A percentile compares a stretch with the other conserved stretches of the same genome.
Evolutionary conservation across 495 filamentous ascomycete species (phyloP).

Genomic region (Annulohypoxylon nitens): DNA sequence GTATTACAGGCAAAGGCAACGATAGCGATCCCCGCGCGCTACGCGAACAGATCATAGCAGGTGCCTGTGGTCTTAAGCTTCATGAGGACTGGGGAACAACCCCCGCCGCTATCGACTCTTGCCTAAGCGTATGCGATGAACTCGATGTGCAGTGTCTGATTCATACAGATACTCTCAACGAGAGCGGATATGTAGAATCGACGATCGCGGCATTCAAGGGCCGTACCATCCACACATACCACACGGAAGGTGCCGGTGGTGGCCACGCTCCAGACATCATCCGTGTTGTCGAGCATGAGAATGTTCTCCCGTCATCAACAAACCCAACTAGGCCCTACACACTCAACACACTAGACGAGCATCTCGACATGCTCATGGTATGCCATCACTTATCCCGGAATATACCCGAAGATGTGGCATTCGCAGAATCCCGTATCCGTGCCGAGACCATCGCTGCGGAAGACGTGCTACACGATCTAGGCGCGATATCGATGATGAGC

Average conservation of each 20-base stretch:
- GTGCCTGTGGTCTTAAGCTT: slow-evolving; percentile 91
- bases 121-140: slow-evolving; percentile 88
- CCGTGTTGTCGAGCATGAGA: slow-evolving; percentile 88
- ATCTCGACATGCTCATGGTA: slow-evolving; percentile 99
- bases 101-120: slow-evolving; percentile 92
- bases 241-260: slow-evolving; percentile 96
- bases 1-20: slow-evolving; percentile 97
- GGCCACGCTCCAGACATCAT: slow-evolving; percentile 99
- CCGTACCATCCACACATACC: slow-evolving; percentile 97
- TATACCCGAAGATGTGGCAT: slow-evolving; percentile 96
- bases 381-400: slow-evolving; percentile 94
- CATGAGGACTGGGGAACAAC: slow-evolving; percentile 99
- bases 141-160: slow-evolving; percentile 95
- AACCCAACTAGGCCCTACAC: slow-evolving; percentile 97
- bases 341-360: slow-evolving; percentile 93
- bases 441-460: slow-evolving; percentile 98
- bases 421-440: slow-evolving; percentile 94
- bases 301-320: slow-evolving; percentile 91
- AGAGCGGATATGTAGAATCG: slow-evolving; percentile 96
- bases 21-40: slow-evolving; percentile 81
- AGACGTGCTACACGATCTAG: slow-evolving; percentile 95
- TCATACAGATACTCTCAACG: slow-evolving; percentile 97
- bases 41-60: slow-evolving; percentile 83
- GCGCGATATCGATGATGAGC: slow-evolving; percentile 96
- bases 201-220: slow-evolving; percentile 89